Base-by-base conservation (phyloP, 2,329 filamentous ascomycete genomes). In the Fusarium sp. region DNA sequence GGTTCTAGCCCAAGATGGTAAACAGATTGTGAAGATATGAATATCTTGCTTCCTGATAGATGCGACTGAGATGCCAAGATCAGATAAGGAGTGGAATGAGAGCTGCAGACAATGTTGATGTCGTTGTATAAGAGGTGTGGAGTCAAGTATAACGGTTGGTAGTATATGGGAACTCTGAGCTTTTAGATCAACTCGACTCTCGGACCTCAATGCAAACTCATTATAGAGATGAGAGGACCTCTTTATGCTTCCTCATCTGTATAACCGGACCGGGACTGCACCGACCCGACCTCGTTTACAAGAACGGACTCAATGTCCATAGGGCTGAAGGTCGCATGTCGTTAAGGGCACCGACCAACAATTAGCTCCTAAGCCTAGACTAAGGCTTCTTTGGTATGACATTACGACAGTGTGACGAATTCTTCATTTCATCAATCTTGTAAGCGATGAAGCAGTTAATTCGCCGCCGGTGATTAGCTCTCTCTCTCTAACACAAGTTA, bases 171-270 rank as follows among this genome's bases (percentile, higher is more conserved):
- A 42, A 47, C 32, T 53, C 34, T n/a, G 20, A 32, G 21, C 26
- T 39, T 30, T 15, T 20, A 23, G 5, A 38, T n/a, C 55, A 55
- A 32, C 43, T 20, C 11, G 26, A 61, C 40, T 28, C 17, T 32
- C 6, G 15, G 24, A 11, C 30, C 39, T 20, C 10, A 44, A 24
- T 9, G 42, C 17, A 49, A 36, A 52, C 23, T 34, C 10, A n/a
- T 10, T n/a, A 39, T 15, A 15, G 15, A 54, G 58, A 40, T 10
- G n/a, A 32, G n/a, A 34, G 30, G 42, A 7, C 21, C 53, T 55
- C 64, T 67, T 67, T 67, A 67, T 67, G 64, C 15, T 49, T 55
- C 8, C 42, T 45, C 36, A 38, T 14, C 21, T 36, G 64, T 67
- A 48, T 40, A 46, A 68, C 64, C 21, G 34, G 11, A 42, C 9